phyloP scores from a whole-genome alignment of 192 early-diverging fungal genomes.

The Gaertneriomyces sp. region DNA sequence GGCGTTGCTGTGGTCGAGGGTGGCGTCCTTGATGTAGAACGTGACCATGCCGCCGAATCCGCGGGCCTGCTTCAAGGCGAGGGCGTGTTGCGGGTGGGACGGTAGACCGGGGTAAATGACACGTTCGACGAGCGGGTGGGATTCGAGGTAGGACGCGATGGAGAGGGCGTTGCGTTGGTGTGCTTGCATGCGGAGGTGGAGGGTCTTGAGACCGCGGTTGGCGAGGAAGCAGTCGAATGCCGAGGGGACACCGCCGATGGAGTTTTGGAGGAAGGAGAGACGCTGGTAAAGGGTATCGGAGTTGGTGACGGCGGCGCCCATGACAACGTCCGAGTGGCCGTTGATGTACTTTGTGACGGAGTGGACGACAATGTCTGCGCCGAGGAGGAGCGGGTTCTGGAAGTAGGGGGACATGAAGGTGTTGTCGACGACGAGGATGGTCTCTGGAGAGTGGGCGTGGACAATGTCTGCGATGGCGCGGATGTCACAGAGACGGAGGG shows the following conservation, averaged over 20 bases:
- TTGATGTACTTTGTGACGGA: conserved; percentile 99
- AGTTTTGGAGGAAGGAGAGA: conserved; percentile 91
- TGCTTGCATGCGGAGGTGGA: conserved; percentile 90
- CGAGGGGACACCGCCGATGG: conserved; percentile 92
- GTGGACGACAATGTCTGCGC: conserved; percentile 97
- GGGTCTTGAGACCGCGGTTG: conserved; percentile 90
- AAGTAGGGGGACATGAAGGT: conserved; percentile 98
- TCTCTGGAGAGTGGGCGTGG: conserved; percentile 62
- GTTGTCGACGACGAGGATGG: conserved; percentile 91
- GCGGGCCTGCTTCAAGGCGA: conserved; percentile 82
- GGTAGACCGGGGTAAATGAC: conserved; percentile 93
- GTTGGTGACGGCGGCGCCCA: conserved; percentile 89
- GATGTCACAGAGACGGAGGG: conserved; percentile 92
- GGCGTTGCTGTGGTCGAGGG: conserved; percentile 71
- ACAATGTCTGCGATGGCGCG: conserved; percentile 70
- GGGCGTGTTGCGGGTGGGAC: conserved; percentile 86
- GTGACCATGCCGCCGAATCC: conserved; percentile 98
- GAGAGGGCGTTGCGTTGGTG: conserved; percentile 81
- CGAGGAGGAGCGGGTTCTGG: conserved; percentile 83
- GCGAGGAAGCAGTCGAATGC: conserved; percentile 98
- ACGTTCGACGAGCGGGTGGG: conserved; percentile 64
- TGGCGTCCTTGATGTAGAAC: conserved; percentile 81
- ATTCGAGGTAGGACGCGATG: conserved; percentile 77
- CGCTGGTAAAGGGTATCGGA: conserved; percentile 67
- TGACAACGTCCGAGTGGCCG: conserved; percentile 97